Percentiles rank a stretch among this genome's conserved stretches.
phyloP scores from a whole-genome alignment of 768 basidiomycete genomes.

The Suillus paluster region DNA sequence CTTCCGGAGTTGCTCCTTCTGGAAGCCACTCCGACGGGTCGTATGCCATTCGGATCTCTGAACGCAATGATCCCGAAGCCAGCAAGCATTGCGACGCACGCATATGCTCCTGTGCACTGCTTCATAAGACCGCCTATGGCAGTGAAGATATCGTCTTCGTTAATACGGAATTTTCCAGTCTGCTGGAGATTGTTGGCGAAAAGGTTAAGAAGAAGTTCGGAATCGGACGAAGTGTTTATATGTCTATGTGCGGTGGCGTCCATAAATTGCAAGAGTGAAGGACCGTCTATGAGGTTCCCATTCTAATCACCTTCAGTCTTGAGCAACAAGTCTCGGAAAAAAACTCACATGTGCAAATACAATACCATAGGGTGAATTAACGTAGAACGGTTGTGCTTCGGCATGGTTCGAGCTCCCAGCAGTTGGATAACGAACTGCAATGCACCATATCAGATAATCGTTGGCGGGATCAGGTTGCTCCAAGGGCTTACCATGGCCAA shows the following conservation, averaged over 20 bases:
- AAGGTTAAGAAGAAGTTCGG: slow-evolving; percentile 95
- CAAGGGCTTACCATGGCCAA: slow-evolving; percentile 79
- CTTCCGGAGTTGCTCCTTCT: slow-evolving; percentile 60
- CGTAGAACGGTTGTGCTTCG: slow-evolving; percentile 99
- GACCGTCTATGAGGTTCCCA: slow-evolving; percentile 96
- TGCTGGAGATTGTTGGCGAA: slow-evolving; percentile 98
- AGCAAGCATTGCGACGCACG: slow-evolving; percentile 98
- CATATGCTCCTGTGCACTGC: slow-evolving; percentile 91
- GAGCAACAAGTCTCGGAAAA: neutral
- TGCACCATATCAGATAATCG: slow-evolving; percentile 13
- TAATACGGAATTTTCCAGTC: slow-evolving; percentile 98
- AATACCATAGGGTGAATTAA: slow-evolving; percentile 99
- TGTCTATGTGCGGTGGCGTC: slow-evolving; percentile 96
- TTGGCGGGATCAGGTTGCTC: slow-evolving; percentile 22
- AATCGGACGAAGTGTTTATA: slow-evolving; percentile 98
- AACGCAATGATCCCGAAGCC: slow-evolving; percentile 99
- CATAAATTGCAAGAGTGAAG: slow-evolving; percentile 86
- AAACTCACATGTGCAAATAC: slow-evolving; percentile 91
- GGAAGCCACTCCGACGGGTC: slow-evolving; percentile 87
- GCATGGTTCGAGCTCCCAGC: slow-evolving; percentile 96
- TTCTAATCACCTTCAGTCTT: slow-evolving; percentile 59
- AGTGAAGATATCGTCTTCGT: slow-evolving; percentile 98
- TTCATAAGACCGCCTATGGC: slow-evolving; percentile 90
- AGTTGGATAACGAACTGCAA: slow-evolving; percentile 92
- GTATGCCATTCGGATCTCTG: slow-evolving; percentile 96